Conservation (phyloP, 768 basidiomycete species). For the Lentinula aciculospora region DNA sequence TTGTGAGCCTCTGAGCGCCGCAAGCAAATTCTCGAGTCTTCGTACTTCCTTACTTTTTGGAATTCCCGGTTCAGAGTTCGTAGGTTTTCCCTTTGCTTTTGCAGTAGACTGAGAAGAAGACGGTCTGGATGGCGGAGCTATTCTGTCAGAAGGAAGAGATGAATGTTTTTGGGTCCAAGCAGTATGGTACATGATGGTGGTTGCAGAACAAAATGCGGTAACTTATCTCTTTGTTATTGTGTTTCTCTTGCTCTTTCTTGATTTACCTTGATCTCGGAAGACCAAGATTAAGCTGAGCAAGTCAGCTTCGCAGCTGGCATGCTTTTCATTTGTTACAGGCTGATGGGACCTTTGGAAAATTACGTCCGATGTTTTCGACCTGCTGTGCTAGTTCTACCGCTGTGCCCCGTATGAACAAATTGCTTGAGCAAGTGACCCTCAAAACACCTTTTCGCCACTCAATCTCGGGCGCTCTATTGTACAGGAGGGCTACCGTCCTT, state of each 20-base stretch:
- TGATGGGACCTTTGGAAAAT: too few species aligned
- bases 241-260: too few species aligned
- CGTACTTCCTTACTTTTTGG: slow-evolving; percentile 47
- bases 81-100: background rate
- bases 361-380: too few species aligned
- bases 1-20: slow-evolving; percentile 26
- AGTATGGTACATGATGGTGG: slow-evolving; percentile 1
- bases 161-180: background rate
- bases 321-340: too few species aligned
- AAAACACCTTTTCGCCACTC: background rate
- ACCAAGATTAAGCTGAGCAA: too few species aligned
- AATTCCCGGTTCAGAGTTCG: background rate
- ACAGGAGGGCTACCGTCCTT: background rate
- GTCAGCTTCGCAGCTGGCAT: too few species aligned
- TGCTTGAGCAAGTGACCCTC: background rate
- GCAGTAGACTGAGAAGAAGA: background rate
- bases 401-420: background rate
- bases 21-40: slow-evolving; percentile 41
- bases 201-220: too few species aligned
- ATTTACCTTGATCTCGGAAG: too few species aligned
- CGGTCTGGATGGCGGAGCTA: background rate
- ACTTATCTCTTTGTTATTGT: too few species aligned
- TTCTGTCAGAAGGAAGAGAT: slow-evolving; percentile 4
- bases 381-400: too few species aligned
- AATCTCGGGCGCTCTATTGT: background rate